Base-by-base conservation (phyloP, 257 asterid genomes). In the Jasminum sambac region DNA sequence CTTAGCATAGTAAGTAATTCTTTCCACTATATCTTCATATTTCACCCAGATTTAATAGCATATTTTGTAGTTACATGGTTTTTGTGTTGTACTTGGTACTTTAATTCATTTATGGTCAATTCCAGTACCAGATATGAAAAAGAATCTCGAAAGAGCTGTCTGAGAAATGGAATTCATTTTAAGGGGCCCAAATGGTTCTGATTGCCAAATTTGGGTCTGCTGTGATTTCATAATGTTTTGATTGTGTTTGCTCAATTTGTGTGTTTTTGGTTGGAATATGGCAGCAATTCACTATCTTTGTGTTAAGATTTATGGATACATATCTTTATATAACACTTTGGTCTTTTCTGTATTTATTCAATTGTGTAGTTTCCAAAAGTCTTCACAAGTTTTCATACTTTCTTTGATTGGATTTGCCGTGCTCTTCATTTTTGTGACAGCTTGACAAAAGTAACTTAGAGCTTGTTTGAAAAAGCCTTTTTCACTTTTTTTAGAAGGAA, bases 1-100 rank as follows among this genome's bases (percentile, higher is more conserved):
- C 80, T 78, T 72, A 85, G 87, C 89, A 77, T 79, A 64, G 98
- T 91, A 80, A 89, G 96, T 72, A 74, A 70, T 50, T 46, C 0
- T 66, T 59, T 39, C 59, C 71, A 13, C 72, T 66, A 11, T 41
- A 4, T 71, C 11, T 24, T 34, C 16, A 24, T 34, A 34, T 46
- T 60, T 67, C 19, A 4, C 50, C 14, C 60, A 64, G 25, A 41
- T 75, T 75, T 76, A 48, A 64, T 34, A 68, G 57, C 16, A 59
- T 13, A 63, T 74, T 68, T 72, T 46, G 50, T 57, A 67, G 11
- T 65, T 24, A 64, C 68, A n/a, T 55, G 34, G 34, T 64, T 41
- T 65, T 8, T 14, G 55, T 61, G 36, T 11, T 40, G 69, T 11
- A 64, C 19, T 64, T 24, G 21, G 37, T 34, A 23, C 40, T 21